Percentiles rank a stretch among this genome's conserved stretches.
Evolutionary conservation across 805 yeast genomes (phyloP).

Genomic region (Kazachstania africana): DNA sequence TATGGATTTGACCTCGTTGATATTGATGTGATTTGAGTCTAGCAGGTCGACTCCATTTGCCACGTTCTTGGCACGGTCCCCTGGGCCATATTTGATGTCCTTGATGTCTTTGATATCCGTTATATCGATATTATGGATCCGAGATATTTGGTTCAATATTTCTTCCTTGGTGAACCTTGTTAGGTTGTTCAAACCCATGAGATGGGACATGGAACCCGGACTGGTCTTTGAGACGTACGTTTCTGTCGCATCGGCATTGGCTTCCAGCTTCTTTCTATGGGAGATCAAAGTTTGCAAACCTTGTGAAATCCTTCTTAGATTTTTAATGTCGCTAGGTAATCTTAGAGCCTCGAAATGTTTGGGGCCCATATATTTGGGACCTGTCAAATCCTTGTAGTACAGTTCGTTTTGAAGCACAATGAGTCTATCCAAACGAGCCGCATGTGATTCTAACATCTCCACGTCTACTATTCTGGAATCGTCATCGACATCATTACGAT

Average conservation of each 20-base stretch:
- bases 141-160: slow-evolving; percentile 7
- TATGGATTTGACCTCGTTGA: slow-evolving; percentile 14
- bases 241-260: no score
- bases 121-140: slow-evolving; percentile 16
- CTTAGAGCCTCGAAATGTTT: slow-evolving; percentile 11
- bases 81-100: slow-evolving; percentile 3
- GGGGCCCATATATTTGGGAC: slow-evolving; percentile 12
- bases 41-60: no score
- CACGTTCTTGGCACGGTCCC: no score
- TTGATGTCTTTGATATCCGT: slow-evolving; percentile 10
- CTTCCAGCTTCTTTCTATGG: no score
- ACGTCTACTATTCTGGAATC: no score
- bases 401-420: slow-evolving; percentile 8
- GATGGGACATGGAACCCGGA: no score
- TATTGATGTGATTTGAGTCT: slow-evolving; percentile 6
- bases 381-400: slow-evolving; percentile 9
- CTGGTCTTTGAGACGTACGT: no score
- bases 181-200: no score
- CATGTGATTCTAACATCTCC: slow-evolving; percentile 1
- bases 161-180: slow-evolving; percentile 2
- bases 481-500: no score
- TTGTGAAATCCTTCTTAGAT: slow-evolving; percentile 4
- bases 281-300: no score
- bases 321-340: slow-evolving; percentile 11
- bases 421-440: slow-evolving; percentile 3